phyloP scores from a whole-genome alignment of 768 basidiomycete genomes.

The Lactarius vividus region DNA sequence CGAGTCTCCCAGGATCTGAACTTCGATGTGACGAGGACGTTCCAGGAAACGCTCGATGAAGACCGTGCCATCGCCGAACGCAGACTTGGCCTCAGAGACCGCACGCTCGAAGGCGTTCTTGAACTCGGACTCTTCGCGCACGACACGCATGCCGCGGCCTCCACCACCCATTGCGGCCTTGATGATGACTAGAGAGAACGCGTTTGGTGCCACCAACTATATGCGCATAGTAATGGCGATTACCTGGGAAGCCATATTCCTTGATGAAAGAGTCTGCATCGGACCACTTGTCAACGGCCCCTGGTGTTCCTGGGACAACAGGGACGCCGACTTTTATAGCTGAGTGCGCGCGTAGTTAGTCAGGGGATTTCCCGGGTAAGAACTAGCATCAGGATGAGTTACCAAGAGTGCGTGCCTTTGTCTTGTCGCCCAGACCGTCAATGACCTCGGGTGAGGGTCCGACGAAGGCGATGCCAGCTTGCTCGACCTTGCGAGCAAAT shows the following conservation, averaged over 20 bases:
- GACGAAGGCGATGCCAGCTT: slow-evolving; percentile 95
- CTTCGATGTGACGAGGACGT: slow-evolving; percentile 96
- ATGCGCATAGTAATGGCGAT: slow-evolving; percentile 4
- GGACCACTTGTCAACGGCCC: slow-evolving; percentile 75
- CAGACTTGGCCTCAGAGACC: slow-evolving; percentile 90
- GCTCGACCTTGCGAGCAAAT: slow-evolving; percentile 98
- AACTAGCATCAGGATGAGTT: slow-evolving; percentile 26
- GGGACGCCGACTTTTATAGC: slow-evolving; percentile 91
- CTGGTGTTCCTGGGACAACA: slow-evolving; percentile 97
- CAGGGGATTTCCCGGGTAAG: slow-evolving; percentile 14
- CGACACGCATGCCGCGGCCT: slow-evolving; percentile 98
- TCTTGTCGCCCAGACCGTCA: slow-evolving; percentile 97
- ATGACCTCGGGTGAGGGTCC: slow-evolving; percentile 96
- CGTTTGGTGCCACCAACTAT: slow-evolving; percentile 9
- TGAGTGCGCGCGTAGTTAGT: slow-evolving; percentile 32
- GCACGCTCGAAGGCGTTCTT: slow-evolving; percentile 87
- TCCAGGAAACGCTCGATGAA: slow-evolving; percentile 99
- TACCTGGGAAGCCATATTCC: slow-evolving; percentile 93
- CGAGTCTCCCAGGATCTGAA: slow-evolving; percentile 89
- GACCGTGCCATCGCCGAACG: slow-evolving; percentile 98
- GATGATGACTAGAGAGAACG: slow-evolving; percentile 73
- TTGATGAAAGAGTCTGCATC: slow-evolving; percentile 89
- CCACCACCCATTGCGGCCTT: slow-evolving; percentile 99
- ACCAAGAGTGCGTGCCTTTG: slow-evolving; percentile 91
- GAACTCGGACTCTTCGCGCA: slow-evolving; percentile 91